Conservation (phyloP, 768 basidiomycete species). For the Suillus cothurnatus region DNA sequence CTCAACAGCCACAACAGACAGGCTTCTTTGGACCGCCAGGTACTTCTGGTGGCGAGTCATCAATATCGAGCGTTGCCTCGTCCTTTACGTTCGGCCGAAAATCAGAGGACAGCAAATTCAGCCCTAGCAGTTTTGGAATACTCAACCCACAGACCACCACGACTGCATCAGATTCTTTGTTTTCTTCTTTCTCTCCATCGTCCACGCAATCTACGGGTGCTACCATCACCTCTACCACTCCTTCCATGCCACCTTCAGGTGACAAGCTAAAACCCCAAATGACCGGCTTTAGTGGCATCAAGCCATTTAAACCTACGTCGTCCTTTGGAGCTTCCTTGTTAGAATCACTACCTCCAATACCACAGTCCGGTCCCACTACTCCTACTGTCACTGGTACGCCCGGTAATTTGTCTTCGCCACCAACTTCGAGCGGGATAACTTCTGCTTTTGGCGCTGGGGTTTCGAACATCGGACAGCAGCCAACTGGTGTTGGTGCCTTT, state of each 20-base stretch:
- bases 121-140: conserved; percentile 18
- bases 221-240: conserved; percentile 33
- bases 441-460: conserved; percentile 13
- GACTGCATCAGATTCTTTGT: conserved; percentile 47
- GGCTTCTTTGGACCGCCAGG: conserved; percentile 34
- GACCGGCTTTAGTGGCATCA: conserved; percentile 62
- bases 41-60: conserved; percentile 37
- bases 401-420: conserved; percentile 19
- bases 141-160: conserved; percentile 37
- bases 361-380: conserved; percentile 55
- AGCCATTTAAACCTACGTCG: conserved; percentile 82
- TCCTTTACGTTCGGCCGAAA: conserved; percentile 58
- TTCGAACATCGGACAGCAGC: conserved; percentile 19
- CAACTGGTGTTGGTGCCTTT: conserved; percentile 29
- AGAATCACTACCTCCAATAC: conserved; percentile 74
- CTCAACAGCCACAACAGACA: conserved; percentile 30
- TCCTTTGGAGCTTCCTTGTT: conserved; percentile 78
- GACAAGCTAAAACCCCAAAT: conserved; percentile 42
- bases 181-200: conserved; percentile 42
- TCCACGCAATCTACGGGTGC: conserved; percentile 56
- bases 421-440: conserved; percentile 23
- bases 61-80: conserved; percentile 72
- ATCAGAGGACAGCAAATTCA: conserved; percentile 24
- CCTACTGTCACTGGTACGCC: conserved; percentile 35
- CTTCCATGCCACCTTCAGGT: conserved; percentile 30